A percentile compares a stretch with the other conserved stretches of the same genome.
Evolutionary conservation across 345 rosid genomes (phyloP).

Genomic region (Arabidopsis suecica): DNA sequence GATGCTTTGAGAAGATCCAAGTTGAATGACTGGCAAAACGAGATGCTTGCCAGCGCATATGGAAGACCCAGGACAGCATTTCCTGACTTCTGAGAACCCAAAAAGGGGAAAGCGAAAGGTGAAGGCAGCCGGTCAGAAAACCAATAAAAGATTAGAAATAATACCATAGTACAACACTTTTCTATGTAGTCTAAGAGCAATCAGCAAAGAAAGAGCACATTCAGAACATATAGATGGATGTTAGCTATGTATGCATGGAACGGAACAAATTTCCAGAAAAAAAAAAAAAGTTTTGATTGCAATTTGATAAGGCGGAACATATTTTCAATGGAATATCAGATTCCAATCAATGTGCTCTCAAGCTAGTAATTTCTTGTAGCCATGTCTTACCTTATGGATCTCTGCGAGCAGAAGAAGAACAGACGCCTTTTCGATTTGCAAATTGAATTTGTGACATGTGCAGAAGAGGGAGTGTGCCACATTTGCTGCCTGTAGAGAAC

Average conservation of each 20-base stretch:
- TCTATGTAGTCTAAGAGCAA: neutral
- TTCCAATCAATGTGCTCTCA: constrained; percentile 9
- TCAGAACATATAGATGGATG: constrained; percentile 19
- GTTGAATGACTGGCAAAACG: constrained; percentile 92
- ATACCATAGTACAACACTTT: neutral
- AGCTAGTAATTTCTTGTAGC: neutral
- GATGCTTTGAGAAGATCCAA: constrained; percentile 98
- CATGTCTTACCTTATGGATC: constrained; percentile 83
- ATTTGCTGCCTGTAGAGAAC: constrained; percentile 74
- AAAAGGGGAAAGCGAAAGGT: neutral
- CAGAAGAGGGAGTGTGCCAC: constrained; percentile 89
- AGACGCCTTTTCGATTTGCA: constrained; percentile 87
- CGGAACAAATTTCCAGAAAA: neutral
- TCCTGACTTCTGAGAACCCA: constrained; percentile 78
- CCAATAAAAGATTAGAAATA: neutral
- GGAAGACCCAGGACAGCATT: constrained; percentile 95
- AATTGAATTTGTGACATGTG: constrained; percentile 89
- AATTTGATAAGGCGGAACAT: neutral
- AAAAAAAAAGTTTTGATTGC: neutral
- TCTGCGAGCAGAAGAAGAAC: constrained; percentile 94
- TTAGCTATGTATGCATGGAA: constrained; percentile 7
- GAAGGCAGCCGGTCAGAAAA: constrained; percentile 10
- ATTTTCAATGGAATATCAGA: constrained; percentile 25
- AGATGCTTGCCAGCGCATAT: constrained; percentile 90
- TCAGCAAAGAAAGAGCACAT: constrained; percentile 20